Evolutionary conservation across 1,284 basidiomycete genomes (phyloP).

Genomic region (Thecaphora frezii): DNA sequence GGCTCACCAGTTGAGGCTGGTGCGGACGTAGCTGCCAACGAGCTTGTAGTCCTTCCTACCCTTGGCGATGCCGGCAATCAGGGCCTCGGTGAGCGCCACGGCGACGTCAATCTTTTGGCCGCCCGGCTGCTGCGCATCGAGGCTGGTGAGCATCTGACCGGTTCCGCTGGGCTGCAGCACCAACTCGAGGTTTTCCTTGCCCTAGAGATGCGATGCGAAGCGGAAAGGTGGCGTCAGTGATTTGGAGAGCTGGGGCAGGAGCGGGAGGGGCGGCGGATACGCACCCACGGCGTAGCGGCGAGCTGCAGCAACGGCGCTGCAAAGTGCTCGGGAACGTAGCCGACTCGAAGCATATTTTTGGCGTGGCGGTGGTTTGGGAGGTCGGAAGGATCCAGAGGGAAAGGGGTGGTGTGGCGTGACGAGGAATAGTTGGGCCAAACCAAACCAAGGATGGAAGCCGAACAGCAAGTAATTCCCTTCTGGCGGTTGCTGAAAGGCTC

Average conservation of each 20-base stretch:
- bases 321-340: slow-evolving; percentile 56
- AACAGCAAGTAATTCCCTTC: too few species aligned
- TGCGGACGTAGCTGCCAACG: slow-evolving; percentile 83
- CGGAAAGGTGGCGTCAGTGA: too few species aligned
- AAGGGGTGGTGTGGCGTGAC: not conserved
- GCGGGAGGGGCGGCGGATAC: not conserved
- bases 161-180: slow-evolving; percentile 51
- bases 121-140: slow-evolving; percentile 23
- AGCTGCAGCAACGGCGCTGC: slow-evolving; percentile 48
- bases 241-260: not conserved
- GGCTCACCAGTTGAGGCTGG: slow-evolving; percentile 48
- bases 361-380: slow-evolving; percentile 6
- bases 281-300: slow-evolving; percentile 42
- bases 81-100: slow-evolving; percentile 87
- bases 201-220: slow-evolving; percentile 5
- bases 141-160: slow-evolving; percentile 54
- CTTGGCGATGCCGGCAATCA: slow-evolving; percentile 84
- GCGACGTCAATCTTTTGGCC: slow-evolving; percentile 54
- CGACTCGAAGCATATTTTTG: slow-evolving; percentile 40
- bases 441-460: not conserved
- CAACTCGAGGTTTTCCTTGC: slow-evolving; percentile 40
- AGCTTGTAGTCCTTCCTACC: slow-evolving; percentile 84
- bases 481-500: too few species aligned
- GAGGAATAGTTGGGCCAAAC: not conserved
- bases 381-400: not conserved